Evolutionary conservation across 495 filamentous ascomycete genomes (phyloP).

Genomic region (Rhypophila decipiens): DNA sequence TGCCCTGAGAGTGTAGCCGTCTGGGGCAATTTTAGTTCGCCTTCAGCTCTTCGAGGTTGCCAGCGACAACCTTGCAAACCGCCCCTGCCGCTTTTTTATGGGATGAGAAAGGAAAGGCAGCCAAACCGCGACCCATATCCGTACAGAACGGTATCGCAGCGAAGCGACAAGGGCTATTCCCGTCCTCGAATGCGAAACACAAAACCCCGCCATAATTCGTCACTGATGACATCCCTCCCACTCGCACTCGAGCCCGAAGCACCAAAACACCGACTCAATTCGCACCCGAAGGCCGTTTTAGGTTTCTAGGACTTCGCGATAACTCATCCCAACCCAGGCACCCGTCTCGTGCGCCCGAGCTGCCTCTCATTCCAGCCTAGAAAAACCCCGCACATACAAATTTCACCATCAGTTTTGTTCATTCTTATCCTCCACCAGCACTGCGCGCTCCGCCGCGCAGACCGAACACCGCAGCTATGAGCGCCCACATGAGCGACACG

Average conservation of each 20-base stretch:
- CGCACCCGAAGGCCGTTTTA: not conserved
- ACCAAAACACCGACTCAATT: no score
- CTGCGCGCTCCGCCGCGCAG: slow-evolving; percentile 34
- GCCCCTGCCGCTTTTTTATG: slow-evolving; percentile 6
- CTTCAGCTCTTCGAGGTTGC: no score
- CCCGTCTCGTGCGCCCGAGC: no score
- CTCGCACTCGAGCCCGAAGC: slow-evolving; percentile 3
- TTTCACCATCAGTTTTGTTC: slow-evolving; percentile 9
- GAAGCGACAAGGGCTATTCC: slow-evolving; percentile 16
- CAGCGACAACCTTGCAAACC: not conserved
- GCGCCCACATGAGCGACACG: slow-evolving; percentile 77
- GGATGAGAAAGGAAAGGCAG: slow-evolving; percentile 16
- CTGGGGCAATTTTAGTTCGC: no score
- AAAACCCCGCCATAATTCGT: slow-evolving; percentile 32
- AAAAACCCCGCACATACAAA: slow-evolving; percentile 1
- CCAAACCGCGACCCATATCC: slow-evolving; percentile 8
- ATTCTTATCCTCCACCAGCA: slow-evolving; percentile 12
- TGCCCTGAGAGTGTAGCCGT: no score
- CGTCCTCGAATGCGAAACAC: slow-evolving; percentile 30
- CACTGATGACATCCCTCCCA: slow-evolving; percentile 25
- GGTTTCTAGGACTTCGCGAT: not conserved
- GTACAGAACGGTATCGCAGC: not conserved
- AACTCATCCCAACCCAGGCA: not conserved
- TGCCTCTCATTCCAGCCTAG: not conserved
- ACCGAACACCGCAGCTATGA: slow-evolving; percentile 43